Evolutionary conservation across 2,329 filamentous ascomycete genomes (phyloP), one percentile per base, ranked within the genome.

Genomic region (Arachnopeziza araneosa): DNA sequence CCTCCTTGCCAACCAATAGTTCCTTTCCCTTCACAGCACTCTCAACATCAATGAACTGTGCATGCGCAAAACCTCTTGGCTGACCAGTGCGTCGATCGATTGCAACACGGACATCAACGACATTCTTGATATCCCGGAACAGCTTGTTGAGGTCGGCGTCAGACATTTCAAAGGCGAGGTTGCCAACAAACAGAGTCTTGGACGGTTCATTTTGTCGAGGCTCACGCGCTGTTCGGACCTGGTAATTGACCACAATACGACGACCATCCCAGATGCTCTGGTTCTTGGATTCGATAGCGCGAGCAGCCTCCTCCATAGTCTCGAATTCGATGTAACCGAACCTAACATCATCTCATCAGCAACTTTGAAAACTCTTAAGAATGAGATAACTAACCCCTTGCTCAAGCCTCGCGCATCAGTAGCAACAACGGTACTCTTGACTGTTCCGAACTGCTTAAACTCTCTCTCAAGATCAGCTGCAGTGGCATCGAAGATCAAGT

Each of bases 81-180:
- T 89, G 87, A 52, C 91, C 91, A 7, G 89, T 92, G 65, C 85
- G 81, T 68, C 89, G 84, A 75, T 96, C 91, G 68, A 95, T 88
- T 56, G 91, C 89, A 59, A 96, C 87, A 62, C 92, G 86, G 54
- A 96, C 86, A 69, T 93, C 89, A 57, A 81, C 76, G 54, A 93
- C 81, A 72, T 90, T 88, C 55, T 81, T 77, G 61, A 96, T 79
- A 24, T 84, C 81, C 60, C 81, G 78, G 81, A 96, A 93, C 24
- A 96, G 75, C 57, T 85, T 80, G 75, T 93, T 92, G 57, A 96
- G 79, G 69, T 96, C 91, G 57, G 84, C 83, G 71, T 96, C 91
- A 9, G 88, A 89, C 78, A 93, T 88, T 76, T 96, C 89, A 71
- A 89, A 95, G 12, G 90, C 86, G 75, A 96, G 85, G 78, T 95